phyloP scores from a whole-genome alignment of 805 yeast genomes.

The Debaryomyces prosopidis region DNA sequence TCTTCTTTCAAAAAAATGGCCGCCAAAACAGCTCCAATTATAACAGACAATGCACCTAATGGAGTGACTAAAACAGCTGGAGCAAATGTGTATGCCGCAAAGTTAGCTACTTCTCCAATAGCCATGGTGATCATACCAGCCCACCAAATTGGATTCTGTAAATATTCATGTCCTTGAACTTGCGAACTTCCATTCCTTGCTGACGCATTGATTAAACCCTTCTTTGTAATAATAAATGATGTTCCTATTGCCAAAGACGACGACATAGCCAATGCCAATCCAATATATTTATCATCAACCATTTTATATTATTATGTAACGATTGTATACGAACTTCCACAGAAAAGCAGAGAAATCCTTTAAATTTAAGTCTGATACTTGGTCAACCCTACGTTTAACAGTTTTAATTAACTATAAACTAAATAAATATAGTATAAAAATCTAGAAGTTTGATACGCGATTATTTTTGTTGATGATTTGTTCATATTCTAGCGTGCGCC shows the following conservation, averaged over 20 bases:
- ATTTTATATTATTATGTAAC: constrained; percentile 12
- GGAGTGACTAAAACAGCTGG: constrained; percentile 94
- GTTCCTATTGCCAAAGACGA: constrained; percentile 89
- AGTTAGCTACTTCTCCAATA: constrained; percentile 86
- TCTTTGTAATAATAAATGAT: constrained; percentile 85
- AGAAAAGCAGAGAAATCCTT: too few species aligned
- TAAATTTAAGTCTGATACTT: too few species aligned
- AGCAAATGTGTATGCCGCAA: constrained; percentile 94
- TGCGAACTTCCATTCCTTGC: constrained; percentile 52
- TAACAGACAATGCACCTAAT: constrained; percentile 84
- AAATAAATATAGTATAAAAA: too few species aligned
- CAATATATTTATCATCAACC: constrained; percentile 85
- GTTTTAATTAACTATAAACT: too few species aligned
- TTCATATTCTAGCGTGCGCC: too few species aligned
- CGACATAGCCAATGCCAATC: constrained; percentile 82
- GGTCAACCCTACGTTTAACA: too few species aligned
- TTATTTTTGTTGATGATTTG: too few species aligned
- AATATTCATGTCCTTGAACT: constrained; percentile 75
- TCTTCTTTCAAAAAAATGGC: constrained; percentile 83
- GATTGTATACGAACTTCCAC: too few species aligned
- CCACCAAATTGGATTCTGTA: constrained; percentile 91
- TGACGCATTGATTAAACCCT: constrained; percentile 75
- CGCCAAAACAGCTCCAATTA: constrained; percentile 89
- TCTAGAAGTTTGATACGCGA: too few species aligned
- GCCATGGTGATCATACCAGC: constrained; percentile 91